These are phyloP conservation scores for Paramecium tetraurelia DNA, from an alignment of 73 alveolate species.

Conservation along the genomic window DNA sequence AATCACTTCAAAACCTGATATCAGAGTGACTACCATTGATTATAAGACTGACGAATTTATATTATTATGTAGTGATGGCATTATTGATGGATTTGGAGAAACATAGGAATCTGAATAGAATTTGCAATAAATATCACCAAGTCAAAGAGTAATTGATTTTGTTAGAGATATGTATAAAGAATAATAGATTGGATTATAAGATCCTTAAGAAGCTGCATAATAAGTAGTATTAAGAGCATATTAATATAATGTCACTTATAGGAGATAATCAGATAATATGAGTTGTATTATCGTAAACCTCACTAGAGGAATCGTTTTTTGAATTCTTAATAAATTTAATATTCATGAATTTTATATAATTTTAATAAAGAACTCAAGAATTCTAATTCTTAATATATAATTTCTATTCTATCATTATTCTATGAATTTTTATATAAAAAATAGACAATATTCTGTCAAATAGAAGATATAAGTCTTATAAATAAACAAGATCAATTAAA, in stretches of 20 bases:
- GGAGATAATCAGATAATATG: slow-evolving; percentile 86
- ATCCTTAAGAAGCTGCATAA: slow-evolving; percentile 77
- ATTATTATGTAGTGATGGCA: slow-evolving; percentile 94
- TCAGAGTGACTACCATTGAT: slow-evolving; percentile 67
- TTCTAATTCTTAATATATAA: neutral
- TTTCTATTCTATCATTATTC: neutral
- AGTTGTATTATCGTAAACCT: slow-evolving; percentile 82
- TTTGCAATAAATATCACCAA: neutral
- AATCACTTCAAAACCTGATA: slow-evolving; percentile 87
- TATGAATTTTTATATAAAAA: neutral
- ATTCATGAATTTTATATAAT: neutral
- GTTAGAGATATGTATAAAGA: slow-evolving; percentile 58
- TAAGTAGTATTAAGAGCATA: slow-evolving; percentile 70
- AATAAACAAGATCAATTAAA: too few species aligned
- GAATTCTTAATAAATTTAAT: neutral
- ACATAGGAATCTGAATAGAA: slow-evolving; percentile 72
- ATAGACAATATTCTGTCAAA: neutral
- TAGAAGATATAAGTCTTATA: too few species aligned
- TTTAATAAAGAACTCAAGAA: neutral
- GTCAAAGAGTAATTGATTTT: slow-evolving; percentile 49
- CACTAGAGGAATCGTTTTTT: slow-evolving; percentile 36
- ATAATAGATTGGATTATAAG: slow-evolving; percentile 60
- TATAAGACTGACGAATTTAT: slow-evolving; percentile 78
- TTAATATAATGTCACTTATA: slow-evolving; percentile 70
- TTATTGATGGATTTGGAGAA: slow-evolving; percentile 81